Evolutionary conservation across 129 eudicot genomes (phyloP), one percentile per base, ranked within the genome.

Genomic region (Mikania micrantha): DNA sequence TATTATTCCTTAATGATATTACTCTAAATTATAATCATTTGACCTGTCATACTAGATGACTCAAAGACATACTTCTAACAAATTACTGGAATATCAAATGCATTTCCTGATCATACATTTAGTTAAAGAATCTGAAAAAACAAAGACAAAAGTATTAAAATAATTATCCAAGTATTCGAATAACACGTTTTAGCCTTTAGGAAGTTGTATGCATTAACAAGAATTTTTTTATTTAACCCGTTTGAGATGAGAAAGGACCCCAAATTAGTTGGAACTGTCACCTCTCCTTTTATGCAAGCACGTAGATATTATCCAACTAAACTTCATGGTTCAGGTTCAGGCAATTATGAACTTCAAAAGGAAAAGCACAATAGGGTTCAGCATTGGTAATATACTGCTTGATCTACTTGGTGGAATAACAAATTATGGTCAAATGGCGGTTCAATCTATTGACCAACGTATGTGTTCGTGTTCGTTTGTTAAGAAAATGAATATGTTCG

Each of bases 381-480:
- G 95, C 84, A 90, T 87, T 17, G 91, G 92, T 60, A 87, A 90
- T 74, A 87, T 85, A 48, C 68, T 87, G 73, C 91, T 90, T 70
- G 97, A 90, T 81, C 79, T 87, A 12, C 69, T 85, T 50, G 95
- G 97, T 16, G 95, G 97, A 17, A 12, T 87, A 22, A 77, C 91
- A 56, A 87, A 77, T 64, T 87, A 84, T 56, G 82, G 81, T 7
- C 97, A 87, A 81, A 90, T 90, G 95, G 68, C 71, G 8, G 87
- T 81, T 65, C 95, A 82, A 72, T 87, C 95, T 69, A 71, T 90
- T 40, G 97, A 90, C 67, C 92, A 84, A 63, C 60, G 92, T 84
- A 35, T n/a, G n/a, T n/a, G n/a, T n/a, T n/a, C n/a, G n/a, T n/a
- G n/a, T n/a, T n/a, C n/a, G n/a, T n/a, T n/a, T n/a, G n/a, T n/a